These are phyloP conservation scores for Nymphaea colorata DNA, from an alignment of 164 flowering plant genomes.

Conservation along the genomic window DNA sequence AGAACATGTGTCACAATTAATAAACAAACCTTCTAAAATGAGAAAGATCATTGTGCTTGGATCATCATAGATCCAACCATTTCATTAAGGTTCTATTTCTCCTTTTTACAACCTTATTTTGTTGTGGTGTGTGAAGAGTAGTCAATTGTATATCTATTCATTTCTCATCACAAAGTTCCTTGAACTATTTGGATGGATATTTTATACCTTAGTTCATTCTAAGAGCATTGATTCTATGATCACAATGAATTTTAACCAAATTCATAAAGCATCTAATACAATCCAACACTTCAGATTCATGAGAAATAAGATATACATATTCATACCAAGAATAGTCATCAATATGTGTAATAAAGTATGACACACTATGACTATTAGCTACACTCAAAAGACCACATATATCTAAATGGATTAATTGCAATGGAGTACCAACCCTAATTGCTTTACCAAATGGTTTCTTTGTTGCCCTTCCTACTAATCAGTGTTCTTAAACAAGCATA, in stretches of 20 bases:
- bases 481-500: neutral
- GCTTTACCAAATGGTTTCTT: conserved; percentile 1
- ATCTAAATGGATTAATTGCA: conserved; percentile 1
- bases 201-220: neutral
- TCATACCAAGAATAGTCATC: too few species aligned
- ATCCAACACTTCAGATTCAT: too few species aligned
- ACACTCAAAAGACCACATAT: neutral
- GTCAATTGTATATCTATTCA: neutral
- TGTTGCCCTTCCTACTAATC: neutral
- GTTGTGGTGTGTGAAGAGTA: neutral
- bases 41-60: neutral
- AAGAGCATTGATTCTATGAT: too few species aligned
- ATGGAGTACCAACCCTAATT: neutral
- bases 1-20: neutral
- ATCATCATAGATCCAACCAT: conserved; percentile 3
- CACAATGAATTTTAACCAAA: too few species aligned
- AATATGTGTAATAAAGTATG: too few species aligned
- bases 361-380: neutral
- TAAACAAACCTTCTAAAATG: neutral
- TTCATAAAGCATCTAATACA: too few species aligned
- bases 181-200: neutral
- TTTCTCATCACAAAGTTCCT: neutral
- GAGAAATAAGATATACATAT: too few species aligned
- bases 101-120: neutral
- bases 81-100: neutral